These are phyloP conservation scores for Akanthomyces uredinophilus DNA, from an alignment of 2,329 filamentous ascomycete species.

Conservation along the genomic window DNA sequence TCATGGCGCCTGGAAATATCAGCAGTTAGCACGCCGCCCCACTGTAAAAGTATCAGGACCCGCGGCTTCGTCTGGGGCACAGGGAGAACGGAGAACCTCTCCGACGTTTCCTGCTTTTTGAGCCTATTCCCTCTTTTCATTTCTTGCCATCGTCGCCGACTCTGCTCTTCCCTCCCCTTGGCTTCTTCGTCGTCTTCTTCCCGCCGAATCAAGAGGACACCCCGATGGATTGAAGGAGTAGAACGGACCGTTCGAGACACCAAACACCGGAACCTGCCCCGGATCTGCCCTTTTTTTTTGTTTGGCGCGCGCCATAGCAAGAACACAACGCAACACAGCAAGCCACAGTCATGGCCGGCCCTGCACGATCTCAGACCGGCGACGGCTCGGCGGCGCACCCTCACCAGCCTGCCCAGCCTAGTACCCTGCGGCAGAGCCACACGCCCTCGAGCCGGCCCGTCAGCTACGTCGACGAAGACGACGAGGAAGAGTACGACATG, in stretches of 20 bases:
- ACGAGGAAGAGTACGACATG: slow-evolving; percentile 13
- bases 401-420: slow-evolving; percentile 40
- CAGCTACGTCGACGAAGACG: slow-evolving; percentile 15
- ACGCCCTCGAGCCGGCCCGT: slow-evolving; percentile 25
- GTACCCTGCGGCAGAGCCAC: slow-evolving; percentile 42
- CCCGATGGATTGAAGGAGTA: neutral
- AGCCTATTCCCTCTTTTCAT: neutral
- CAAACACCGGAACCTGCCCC: neutral
- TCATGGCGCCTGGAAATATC: slow-evolving; percentile 7
- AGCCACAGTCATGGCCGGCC: slow-evolving; percentile 30
- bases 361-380: slow-evolving; percentile 24
- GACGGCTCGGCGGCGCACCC: slow-evolving; percentile 25
- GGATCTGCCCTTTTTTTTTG: neutral
- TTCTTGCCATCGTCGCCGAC: neutral
- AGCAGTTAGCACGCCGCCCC: slow-evolving; percentile 7
- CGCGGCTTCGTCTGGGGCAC: neutral
- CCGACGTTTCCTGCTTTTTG: neutral
- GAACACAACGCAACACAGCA: slow-evolving; percentile 22
- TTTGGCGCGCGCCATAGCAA: no score
- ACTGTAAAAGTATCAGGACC: slow-evolving; percentile 7
- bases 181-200: neutral
- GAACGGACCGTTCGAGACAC: neutral
- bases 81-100: neutral
- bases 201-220: neutral
- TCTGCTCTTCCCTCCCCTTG: neutral